Evolutionary conservation across 257 asterid genomes (phyloP), one percentile per base, ranked within the genome.

Genomic region (Eustoma russellianum): DNA sequence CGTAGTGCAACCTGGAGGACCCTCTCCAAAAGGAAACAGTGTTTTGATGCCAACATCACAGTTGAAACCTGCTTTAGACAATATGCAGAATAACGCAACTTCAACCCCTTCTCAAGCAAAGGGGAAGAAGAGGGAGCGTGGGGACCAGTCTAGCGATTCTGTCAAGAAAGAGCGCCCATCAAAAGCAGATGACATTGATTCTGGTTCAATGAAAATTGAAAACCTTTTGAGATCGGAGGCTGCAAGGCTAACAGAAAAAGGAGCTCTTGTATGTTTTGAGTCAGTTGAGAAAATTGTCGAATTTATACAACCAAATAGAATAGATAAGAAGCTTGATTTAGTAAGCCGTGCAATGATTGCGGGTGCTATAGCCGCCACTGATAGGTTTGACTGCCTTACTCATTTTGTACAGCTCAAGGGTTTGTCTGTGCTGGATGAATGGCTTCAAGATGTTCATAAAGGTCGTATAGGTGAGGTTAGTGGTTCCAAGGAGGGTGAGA

Each of bases 401-500:
- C 77, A 75, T 56, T 91, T 91, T 71, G 79, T 91, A 59, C 86
- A 84, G 69, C 80, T 77, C 48, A 78, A 67, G 55, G 98, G 98
- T 38, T 71, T 91, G 18, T 69, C 79, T 58, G 77, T 91, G 34
- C 71, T 91, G 59, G 96, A 91, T 51, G 90, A 85, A 50, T 91
- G 98, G 98, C 93, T 91, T 19, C 95, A 91, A 80, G 96, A 91
- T 60, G 73, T 80, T 24, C 94, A 91, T 49, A 87, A 79, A 67
- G 89, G 83, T 63, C 79, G 80, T 67, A 45, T 80, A 64, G 80
- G 78, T 13, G 78, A 68, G 53, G 67, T 73, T 50, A 62, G 58
- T 74, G 67, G 55, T 60, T 55, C 63, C 33, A 78, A 79, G 74
- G 82, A 78, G 30, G 63, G 76, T 66, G 95, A 82, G 62, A 77